phyloP scores from a whole-genome alignment of 129 eudicot species.

The Artemisia annua region DNA sequence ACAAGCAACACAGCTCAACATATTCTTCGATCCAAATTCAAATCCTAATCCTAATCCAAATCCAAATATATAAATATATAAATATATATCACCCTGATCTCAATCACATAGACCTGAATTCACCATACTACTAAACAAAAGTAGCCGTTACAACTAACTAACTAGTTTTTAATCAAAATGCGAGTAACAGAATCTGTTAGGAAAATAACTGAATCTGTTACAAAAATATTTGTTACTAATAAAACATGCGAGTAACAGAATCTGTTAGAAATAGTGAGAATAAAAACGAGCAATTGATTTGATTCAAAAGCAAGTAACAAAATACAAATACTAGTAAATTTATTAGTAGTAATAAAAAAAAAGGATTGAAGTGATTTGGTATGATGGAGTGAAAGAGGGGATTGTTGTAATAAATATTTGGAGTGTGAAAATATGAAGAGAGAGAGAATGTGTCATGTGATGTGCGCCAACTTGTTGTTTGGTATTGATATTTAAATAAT shows the following conservation, averaged over 20 bases:
- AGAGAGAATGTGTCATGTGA: slow-evolving; percentile 28
- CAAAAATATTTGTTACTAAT: not conserved
- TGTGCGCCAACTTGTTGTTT: slow-evolving; percentile 21
- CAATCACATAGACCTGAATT: no score
- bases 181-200: not conserved
- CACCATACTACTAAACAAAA: no score
- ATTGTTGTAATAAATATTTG: slow-evolving; percentile 1
- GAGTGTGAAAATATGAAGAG: slow-evolving; percentile 17
- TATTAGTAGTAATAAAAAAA: no score
- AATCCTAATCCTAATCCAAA: slow-evolving; percentile 19
- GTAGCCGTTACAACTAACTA: not conserved
- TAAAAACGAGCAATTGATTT: not conserved
- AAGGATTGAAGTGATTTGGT: slow-evolving; percentile 5
- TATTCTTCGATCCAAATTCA: slow-evolving; percentile 12
- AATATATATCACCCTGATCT: no score
- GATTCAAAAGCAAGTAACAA: no score
- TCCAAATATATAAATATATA: no score
- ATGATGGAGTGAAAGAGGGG: slow-evolving; percentile 3
- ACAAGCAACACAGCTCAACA: slow-evolving; percentile 92
- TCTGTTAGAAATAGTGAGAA: slow-evolving; percentile 6
- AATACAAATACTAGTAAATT: no score
- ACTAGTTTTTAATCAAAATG: no score
- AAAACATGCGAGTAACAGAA: slow-evolving; percentile 2
- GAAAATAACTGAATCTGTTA: slow-evolving; percentile 8
- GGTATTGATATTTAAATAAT: not conserved